Evolutionary conservation across 805 yeast species (phyloP), one percentile per base, ranked within the genome.

Genomic region (Kluyveromyces dobzhanskii): DNA sequence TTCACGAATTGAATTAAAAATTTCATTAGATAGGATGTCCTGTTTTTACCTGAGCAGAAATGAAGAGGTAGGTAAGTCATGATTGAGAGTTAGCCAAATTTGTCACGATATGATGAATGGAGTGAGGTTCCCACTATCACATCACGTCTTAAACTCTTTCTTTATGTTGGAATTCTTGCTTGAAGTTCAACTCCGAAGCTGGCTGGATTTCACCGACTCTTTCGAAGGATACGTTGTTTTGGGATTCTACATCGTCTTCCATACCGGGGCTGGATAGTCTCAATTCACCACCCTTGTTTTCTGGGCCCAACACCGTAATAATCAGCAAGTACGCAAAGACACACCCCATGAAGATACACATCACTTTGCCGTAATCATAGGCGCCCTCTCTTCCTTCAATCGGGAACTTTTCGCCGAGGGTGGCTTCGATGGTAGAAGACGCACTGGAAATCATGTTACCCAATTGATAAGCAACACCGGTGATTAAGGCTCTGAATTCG

Each of bases 371-470:
- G 47, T 78, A 78, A 49, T 78, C 67, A 46, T 64, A 73, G 30
- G 57, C 59, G 23, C 50, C 60, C 16, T 49, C 48, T 47, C 9
- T 59, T 54, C 29, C 42, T 28, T 38, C 71, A 68, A 18, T 46
- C 37, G 75, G 75, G 64, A 76, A 78, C 29, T 64, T 46, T 46
- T 71, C 74, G 42, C 84, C 84, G 45, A 78, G 69, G 16, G 76
- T 74, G 23, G 79, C 62, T 59, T 78, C 83, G 45, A 78, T 78
- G n/a, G 85, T 78, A 0, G 82, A 73, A 1, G 80, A 73, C 3
- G 84, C 83, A 29, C 80, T 73, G 1, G 80, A 73, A 17, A 76
- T 77, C 52, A 78, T 65, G 60, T 78, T 79, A 64, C 85, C 85
- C 47, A 79, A 62, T 56, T 79, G 85, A 55, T 79, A 79, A 17